Percentiles rank a stretch among this genome's conserved stretches.
These are phyloP conservation scores for Juglanconis juglandina DNA, from an alignment of 2,329 filamentous ascomycete species.

Conservation along the genomic window DNA sequence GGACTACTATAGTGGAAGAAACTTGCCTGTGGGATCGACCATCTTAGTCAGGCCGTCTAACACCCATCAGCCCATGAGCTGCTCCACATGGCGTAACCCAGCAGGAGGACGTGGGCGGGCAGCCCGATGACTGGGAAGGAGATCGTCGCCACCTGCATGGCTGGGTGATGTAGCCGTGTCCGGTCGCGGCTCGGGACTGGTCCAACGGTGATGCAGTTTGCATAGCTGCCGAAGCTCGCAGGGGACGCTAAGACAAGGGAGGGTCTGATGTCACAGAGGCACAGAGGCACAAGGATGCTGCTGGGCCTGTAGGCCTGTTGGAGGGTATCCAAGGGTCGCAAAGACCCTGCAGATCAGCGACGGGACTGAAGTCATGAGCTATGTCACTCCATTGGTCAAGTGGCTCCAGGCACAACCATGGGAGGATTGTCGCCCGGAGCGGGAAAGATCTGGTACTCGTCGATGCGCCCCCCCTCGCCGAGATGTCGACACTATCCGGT, in stretches of 20 bases:
- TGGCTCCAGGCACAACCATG: not conserved
- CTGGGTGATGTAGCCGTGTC: conserved; percentile 17
- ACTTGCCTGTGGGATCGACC: conserved; percentile 21
- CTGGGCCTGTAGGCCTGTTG: not conserved
- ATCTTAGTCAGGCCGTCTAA: conserved; percentile 18
- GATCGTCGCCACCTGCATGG: conserved; percentile 18
- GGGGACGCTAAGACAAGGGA: conserved; percentile 9
- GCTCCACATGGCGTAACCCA: conserved; percentile 20
- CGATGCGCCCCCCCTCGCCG: too few relatives aligned
- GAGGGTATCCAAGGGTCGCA: conserved; percentile 4
- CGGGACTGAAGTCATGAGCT: conserved; percentile 18
- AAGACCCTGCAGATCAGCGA: conserved; percentile 26
- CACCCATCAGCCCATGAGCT: conserved; percentile 7
- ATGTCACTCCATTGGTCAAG: conserved; percentile 17
- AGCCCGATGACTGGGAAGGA: conserved; percentile 3
- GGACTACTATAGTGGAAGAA: conserved; percentile 7
- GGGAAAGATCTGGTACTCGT: not conserved
- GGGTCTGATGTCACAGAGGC: conserved; percentile 14
- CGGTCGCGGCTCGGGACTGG: conserved; percentile 9
- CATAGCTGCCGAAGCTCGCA: conserved; percentile 6
- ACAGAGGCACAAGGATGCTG: not conserved
- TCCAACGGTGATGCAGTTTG: conserved; percentile 8
- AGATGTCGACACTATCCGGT: too few relatives aligned
- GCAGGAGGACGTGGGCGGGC: conserved; percentile 9
- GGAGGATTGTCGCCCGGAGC: conserved; percentile 3